Conservation (phyloP, 164 flowering plant species). For the Vitis rotundifolia region DNA sequence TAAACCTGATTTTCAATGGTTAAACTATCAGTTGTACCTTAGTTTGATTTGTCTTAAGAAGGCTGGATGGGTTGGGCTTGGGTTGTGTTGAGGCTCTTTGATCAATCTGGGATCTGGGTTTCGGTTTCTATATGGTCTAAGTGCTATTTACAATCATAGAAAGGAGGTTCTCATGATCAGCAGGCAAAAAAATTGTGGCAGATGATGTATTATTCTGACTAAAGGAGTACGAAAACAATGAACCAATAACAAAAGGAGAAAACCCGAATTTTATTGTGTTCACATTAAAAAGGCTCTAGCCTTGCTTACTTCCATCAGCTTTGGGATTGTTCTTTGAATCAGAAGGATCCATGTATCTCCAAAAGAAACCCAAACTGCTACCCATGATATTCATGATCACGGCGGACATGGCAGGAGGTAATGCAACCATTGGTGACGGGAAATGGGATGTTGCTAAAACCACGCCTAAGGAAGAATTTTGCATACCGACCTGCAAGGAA, state of each 20-base stretch:
- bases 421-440: constrained; percentile 69
- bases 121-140: too few species aligned
- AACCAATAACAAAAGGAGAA: not conserved
- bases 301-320: not conserved
- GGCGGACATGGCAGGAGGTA: constrained; percentile 81
- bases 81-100: too few species aligned
- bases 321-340: constrained; percentile 18
- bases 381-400: constrained; percentile 90
- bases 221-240: not conserved
- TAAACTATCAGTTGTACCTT: too few species aligned
- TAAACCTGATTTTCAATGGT: too few species aligned
- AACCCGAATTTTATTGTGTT: not conserved
- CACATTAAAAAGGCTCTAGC: not conserved
- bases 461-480: constrained; percentile 78
- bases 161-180: too few species aligned
- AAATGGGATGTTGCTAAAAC: constrained; percentile 83
- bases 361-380: constrained; percentile 69
- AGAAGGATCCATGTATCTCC: constrained; percentile 62
- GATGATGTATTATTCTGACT: too few species aligned
- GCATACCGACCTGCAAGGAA: constrained; percentile 82
- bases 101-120: too few species aligned
- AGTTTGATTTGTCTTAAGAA: too few species aligned
- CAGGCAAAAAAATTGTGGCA: too few species aligned
- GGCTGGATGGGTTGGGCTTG: too few species aligned
- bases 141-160: too few species aligned